Evolutionary conservation across 2,329 filamentous ascomycete genomes (phyloP).

Genomic region (Phyllosticta citribraziliensis): DNA sequence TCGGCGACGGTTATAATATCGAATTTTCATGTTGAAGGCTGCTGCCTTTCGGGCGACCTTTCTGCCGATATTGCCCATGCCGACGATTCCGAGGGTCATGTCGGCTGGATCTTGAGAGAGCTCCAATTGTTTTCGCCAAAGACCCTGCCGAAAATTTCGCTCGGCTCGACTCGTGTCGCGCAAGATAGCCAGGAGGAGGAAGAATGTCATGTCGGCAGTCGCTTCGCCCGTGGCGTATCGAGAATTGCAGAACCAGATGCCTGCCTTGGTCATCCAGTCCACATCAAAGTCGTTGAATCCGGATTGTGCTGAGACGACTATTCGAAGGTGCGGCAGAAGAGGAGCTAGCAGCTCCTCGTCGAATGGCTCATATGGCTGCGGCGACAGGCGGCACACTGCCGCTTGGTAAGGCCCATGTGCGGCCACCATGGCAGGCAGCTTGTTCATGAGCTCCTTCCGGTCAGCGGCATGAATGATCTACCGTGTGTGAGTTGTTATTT

Average conservation of each 20-base stretch:
- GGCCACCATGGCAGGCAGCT: not conserved
- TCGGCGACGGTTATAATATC: conserved; percentile 34
- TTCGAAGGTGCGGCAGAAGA: conserved; percentile 34
- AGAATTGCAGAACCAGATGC: conserved; percentile 46
- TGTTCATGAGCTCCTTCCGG: not conserved
- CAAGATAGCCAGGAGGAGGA: conserved; percentile 37
- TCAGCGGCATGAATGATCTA: conserved; percentile 4
- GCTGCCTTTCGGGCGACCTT: conserved; percentile 31
- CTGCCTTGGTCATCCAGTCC: conserved; percentile 31
- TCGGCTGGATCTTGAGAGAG: conserved; percentile 35
- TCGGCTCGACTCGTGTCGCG: conserved; percentile 36
- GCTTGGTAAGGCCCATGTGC: conserved; percentile 2
- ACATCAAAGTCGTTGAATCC: conserved; percentile 42
- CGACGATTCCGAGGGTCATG: conserved; percentile 39
- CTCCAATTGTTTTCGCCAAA: conserved; percentile 25
- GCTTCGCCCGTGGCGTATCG: conserved; percentile 45
- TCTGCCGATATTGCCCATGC: conserved; percentile 41
- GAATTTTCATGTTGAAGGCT: conserved; percentile 36
- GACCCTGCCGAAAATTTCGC: conserved; percentile 26
- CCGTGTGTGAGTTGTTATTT: not conserved
- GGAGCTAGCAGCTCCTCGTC: conserved; percentile 34
- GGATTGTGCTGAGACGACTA: conserved; percentile 39
- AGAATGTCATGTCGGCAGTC: conserved; percentile 40
- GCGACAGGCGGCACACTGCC: conserved; percentile 33
- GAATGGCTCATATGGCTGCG: conserved; percentile 40